Evolutionary conservation across 2,329 filamentous ascomycete genomes (phyloP).

Genomic region (Colletotrichum musae): DNA sequence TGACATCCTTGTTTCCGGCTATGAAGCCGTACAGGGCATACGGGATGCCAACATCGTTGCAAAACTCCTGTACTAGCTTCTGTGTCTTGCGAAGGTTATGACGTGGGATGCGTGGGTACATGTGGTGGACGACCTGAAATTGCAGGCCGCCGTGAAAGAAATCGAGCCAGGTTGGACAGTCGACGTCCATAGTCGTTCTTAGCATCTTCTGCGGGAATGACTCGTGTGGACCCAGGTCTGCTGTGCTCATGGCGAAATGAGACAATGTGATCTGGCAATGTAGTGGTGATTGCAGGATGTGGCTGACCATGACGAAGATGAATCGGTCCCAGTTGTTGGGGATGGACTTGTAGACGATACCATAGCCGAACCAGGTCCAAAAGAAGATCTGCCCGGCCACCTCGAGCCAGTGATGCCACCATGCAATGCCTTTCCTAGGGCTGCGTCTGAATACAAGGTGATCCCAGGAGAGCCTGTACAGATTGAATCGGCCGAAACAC

Average conservation of each 20-base stretch:
- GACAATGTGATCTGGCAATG: conserved; percentile 93
- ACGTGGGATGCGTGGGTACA: conserved; percentile 86
- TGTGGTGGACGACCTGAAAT: conserved; percentile 90
- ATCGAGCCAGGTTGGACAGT: conserved; percentile 89
- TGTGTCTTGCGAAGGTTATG: conserved; percentile 86
- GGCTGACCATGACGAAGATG: conserved; percentile 83
- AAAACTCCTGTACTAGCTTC: conserved; percentile 84
- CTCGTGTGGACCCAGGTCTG: conserved; percentile 85
- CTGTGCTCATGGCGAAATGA: conserved; percentile 94
- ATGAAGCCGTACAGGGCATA: conserved; percentile 91
- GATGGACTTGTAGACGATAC: conserved; percentile 80
- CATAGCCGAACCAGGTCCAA: conserved; percentile 90
- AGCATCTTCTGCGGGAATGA: conserved; percentile 93
- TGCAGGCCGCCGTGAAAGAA: conserved; percentile 91
- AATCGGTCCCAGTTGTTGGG: conserved; percentile 79
- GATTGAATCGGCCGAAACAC: conserved; percentile 86
- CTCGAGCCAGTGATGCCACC: conserved; percentile 89
- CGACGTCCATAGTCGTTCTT: conserved; percentile 93
- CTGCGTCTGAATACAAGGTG: conserved; percentile 80
- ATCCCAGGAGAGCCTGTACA: conserved; percentile 86
- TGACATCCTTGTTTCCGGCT: conserved; percentile 85
- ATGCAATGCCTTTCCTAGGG: conserved; percentile 81
- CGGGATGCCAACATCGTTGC: conserved; percentile 84
- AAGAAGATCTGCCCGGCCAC: conserved; percentile 83
- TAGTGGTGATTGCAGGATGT: conserved; percentile 84